Conservation (phyloP, 441 rosid species). For the Gossypium schwendimanii region DNA sequence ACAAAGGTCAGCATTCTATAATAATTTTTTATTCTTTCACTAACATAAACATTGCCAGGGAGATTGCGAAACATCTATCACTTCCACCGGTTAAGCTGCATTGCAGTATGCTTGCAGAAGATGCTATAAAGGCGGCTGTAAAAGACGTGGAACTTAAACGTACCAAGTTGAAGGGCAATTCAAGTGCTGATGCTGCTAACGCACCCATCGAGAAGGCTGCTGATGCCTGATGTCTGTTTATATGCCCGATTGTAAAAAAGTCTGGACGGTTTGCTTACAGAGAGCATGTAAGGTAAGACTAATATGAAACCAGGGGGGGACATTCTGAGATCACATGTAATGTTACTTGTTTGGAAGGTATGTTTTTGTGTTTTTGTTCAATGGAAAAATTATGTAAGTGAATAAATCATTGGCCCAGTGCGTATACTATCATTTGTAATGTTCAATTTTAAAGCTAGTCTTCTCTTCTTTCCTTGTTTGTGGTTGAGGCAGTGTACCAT, state of each 20-base stretch:
- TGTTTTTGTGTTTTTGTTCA: background rate
- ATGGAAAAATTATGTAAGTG: background rate
- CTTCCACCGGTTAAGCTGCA: constrained; percentile 97
- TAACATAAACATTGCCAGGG: constrained; percentile 33
- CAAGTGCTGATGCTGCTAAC: background rate
- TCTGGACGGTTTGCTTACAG: background rate
- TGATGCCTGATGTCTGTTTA: constrained; percentile 24
- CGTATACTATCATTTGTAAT: background rate
- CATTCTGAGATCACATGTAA: background rate
- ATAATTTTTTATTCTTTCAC: background rate
- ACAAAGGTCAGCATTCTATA: background rate
- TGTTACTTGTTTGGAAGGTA: background rate
- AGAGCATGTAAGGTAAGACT: background rate
- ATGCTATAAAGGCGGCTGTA: constrained; percentile 95
- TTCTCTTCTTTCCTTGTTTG: background rate
- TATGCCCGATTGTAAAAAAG: background rate
- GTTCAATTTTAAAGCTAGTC: background rate
- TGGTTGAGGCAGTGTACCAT: background rate
- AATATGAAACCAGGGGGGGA: background rate
- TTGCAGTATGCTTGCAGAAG: constrained; percentile 99
- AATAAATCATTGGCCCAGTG: background rate
- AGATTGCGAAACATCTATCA: constrained; percentile 84
- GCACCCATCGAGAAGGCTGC: constrained; percentile 40
- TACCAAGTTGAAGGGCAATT: constrained; percentile 26
- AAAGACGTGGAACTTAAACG: constrained; percentile 70